These are phyloP conservation scores for Penicillium cataractarum DNA, from an alignment of 495 filamentous ascomycete species.

Conservation along the genomic window DNA sequence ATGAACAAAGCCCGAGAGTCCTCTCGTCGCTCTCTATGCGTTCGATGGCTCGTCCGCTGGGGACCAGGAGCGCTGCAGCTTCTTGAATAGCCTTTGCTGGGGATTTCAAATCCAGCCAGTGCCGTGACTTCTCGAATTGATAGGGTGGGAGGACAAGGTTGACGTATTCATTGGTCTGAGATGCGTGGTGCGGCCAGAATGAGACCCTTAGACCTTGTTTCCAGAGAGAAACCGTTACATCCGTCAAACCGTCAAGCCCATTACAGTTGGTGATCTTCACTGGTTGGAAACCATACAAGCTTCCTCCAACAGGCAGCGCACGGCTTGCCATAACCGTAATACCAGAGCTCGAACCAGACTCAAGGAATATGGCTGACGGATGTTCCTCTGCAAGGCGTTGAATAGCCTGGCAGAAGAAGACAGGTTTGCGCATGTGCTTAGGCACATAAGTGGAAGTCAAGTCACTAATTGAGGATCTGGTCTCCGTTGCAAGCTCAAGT, in stretches of 20 bases:
- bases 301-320: slow-evolving; percentile 21
- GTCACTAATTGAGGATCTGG: slow-evolving; percentile 27
- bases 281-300: slow-evolving; percentile 40
- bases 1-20: slow-evolving; percentile 33
- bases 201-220: slow-evolving; percentile 37
- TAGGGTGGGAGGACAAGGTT: slow-evolving; percentile 54
- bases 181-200: slow-evolving; percentile 53
- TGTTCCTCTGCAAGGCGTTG: slow-evolving; percentile 42
- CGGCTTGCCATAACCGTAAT: slow-evolving; percentile 49
- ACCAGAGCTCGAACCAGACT: slow-evolving; percentile 54
- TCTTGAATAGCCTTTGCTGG: background rate
- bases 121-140: slow-evolving; percentile 52
- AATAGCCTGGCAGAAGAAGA: slow-evolving; percentile 55
- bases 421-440: slow-evolving; percentile 53
- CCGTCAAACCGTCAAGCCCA: slow-evolving; percentile 34
- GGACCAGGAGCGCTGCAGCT: background rate
- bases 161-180: slow-evolving; percentile 40
- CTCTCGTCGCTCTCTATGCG: background rate
- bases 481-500: slow-evolving; percentile 37
- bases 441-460: slow-evolving; percentile 44
- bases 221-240: slow-evolving; percentile 53
- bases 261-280: slow-evolving; percentile 42
- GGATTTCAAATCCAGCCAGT: slow-evolving; percentile 43
- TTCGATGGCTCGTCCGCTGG: background rate
- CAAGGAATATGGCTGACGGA: slow-evolving; percentile 46